These are phyloP conservation scores for Pseudocercospora fijiensis DNA, from an alignment of 2,329 filamentous ascomycete genomes.

Conservation along the genomic window DNA sequence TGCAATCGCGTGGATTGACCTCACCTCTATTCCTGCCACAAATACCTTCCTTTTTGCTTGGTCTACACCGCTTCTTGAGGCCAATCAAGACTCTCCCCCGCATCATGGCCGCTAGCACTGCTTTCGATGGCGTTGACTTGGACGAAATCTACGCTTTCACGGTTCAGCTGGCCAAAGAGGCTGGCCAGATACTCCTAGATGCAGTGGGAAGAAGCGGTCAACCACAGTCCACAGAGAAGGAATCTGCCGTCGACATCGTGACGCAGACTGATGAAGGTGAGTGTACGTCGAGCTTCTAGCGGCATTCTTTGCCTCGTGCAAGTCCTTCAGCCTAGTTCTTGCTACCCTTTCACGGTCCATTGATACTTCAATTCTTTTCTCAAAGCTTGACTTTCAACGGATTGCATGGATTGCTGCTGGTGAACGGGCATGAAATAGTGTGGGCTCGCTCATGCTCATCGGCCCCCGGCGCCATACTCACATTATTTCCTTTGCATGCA, in stretches of 20 bases:
- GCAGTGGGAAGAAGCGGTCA: constrained; percentile 51
- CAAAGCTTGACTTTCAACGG: not conserved
- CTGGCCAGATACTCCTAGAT: constrained; percentile 65
- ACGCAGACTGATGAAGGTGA: constrained; percentile 72
- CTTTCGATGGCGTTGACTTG: constrained; percentile 40
- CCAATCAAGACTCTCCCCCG: not conserved
- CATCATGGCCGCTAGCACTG: constrained; percentile 4
- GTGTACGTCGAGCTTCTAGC: constrained; percentile 17
- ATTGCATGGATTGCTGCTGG: not conserved
- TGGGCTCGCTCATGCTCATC: not conserved
- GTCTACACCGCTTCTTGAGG: not conserved
- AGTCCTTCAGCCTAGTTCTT: not conserved
- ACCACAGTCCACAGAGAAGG: constrained; percentile 61
- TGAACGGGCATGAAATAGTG: not conserved
- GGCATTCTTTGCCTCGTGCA: not conserved
- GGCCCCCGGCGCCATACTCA: not conserved
- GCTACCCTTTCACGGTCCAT: not conserved
- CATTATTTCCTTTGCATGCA: not conserved
- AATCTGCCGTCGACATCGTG: constrained; percentile 73
- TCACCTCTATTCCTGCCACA: not conserved
- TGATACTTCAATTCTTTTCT: not conserved
- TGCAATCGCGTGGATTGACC: not conserved
- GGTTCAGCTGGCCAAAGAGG: constrained; percentile 67
- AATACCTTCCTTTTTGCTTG: not conserved
- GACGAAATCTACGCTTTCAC: constrained; percentile 69